Conservation (phyloP, 2,329 filamentous ascomycete species). For the Arthrobotrys musiformis region DNA sequence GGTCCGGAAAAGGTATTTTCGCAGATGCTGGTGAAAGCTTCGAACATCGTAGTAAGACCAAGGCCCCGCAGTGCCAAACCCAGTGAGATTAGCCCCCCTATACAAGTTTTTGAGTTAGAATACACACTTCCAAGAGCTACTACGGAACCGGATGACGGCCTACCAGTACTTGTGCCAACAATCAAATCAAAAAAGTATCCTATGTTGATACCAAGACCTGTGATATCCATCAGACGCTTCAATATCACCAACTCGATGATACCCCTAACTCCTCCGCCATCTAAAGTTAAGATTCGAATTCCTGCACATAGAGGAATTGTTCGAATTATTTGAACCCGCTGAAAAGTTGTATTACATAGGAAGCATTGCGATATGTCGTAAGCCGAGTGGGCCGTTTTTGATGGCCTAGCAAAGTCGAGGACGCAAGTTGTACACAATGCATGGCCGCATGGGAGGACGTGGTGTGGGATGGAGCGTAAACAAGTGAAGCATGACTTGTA, state of each 20-base stretch:
- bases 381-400: not conserved
- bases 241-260: slow-evolving; percentile 13
- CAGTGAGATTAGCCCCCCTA: not conserved
- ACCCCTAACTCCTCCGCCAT: slow-evolving; percentile 21
- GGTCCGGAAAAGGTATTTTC: not conserved
- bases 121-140: too few relatives aligned
- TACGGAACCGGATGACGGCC: not conserved
- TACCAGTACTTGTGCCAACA: slow-evolving; percentile 21
- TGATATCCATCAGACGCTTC: not conserved
- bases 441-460: not conserved
- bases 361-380: not conserved
- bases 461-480: not conserved
- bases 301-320: slow-evolving; percentile 9
- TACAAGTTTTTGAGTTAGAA: not conserved
- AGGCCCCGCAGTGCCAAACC: not conserved
- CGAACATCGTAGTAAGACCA: not conserved
- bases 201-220: not conserved
- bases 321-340: not conserved
- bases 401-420: not conserved
- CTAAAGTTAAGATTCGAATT: slow-evolving; percentile 8
- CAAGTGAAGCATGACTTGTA: not conserved
- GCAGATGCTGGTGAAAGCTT: not conserved
- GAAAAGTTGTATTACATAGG: not conserved
- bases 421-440: not conserved
- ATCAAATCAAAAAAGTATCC: slow-evolving; percentile 14